Percentiles rank a stretch among this genome's conserved stretches.
These are phyloP conservation scores for Solanum hybrid DNA, from an alignment of 305 asterid species.

Conservation along the genomic window DNA sequence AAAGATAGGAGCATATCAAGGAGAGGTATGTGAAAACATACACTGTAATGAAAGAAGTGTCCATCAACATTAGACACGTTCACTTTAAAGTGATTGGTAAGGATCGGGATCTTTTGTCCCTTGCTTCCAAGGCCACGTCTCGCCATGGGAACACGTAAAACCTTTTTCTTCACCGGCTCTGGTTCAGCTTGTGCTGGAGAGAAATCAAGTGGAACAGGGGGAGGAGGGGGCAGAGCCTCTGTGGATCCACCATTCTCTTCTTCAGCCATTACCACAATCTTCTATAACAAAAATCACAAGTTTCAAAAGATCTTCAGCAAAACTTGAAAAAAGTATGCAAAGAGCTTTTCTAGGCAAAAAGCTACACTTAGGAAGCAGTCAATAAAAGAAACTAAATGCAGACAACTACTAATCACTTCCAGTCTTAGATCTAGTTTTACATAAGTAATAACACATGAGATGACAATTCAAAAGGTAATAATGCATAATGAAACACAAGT, in stretches of 20 bases:
- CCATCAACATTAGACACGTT: conserved; percentile 19
- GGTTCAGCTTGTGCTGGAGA: conserved; percentile 12
- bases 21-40: conserved; percentile 1
- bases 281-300: background rate
- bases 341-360: background rate
- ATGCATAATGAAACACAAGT: background rate
- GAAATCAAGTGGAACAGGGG: conserved; percentile 17
- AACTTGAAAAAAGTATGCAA: background rate
- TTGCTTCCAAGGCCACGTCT: conserved; percentile 20
- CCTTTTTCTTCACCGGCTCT: conserved; percentile 13
- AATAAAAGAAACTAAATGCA: background rate
- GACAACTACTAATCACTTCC: background rate
- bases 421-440: background rate
- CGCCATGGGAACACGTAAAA: conserved; percentile 18
- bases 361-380: background rate
- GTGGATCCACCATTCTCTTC: conserved; percentile 4
- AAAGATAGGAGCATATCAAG: background rate
- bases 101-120: conserved; percentile 25
- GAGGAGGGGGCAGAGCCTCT: conserved; percentile 21
- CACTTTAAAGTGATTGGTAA: conserved; percentile 44
- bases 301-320: background rate
- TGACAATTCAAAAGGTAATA: background rate
- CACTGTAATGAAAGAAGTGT: conserved; percentile 37
- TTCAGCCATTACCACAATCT: conserved; percentile 1
- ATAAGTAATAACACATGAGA: background rate